Base-by-base conservation (phyloP, 1,284 basidiomycete genomes). In the Ustilago tritici region DNA sequence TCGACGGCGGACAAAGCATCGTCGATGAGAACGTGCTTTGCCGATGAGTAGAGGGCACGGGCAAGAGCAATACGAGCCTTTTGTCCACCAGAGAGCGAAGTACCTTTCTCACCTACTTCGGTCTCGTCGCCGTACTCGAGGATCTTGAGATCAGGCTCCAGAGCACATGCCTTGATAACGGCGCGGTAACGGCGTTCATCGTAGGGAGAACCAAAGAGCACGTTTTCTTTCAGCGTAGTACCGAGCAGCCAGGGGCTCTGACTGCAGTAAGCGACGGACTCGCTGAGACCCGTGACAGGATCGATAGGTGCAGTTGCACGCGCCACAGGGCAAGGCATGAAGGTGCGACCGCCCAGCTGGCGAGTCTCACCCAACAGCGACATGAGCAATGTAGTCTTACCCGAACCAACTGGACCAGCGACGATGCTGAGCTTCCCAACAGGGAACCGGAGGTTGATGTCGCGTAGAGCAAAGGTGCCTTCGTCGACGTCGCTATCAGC, bases 101-200 rank as follows among this genome's bases (percentile, higher is more conserved):
- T 90, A n/a, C 85, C 84, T 85, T 92, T 91, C 87, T 95, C 93
- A 32, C 93, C 94, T 66, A 95, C 94, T 85, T 95, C 93, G 0
- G 95, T 93, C 84, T 93, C 91, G 81, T 98, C 95, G 4, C 95
- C 94, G 83, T 97, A 95, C 86, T 98, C 95, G 32, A 98, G 89
- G 62, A 98, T 95, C 64, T 92, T 90, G 52, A 98, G 89, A 85
- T 99, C 96, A 46, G 90, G 90, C 35, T 92, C 88, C 53, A 96
- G 87, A 0, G 93, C 92, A 82, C 93, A 95, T 9, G 92, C 93
- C 82, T 92, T 91, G 10, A 97, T 87, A 1, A 93, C 93, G 70
- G 89, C 90, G 59, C 90, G 88, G 82, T 96, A 96, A 3, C 95
- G 90, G 59, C 91, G 89, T 80, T 92, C 90, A 71, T 94, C 89